Base-by-base conservation (phyloP, 495 filamentous ascomycete genomes). In the Aspergillus coremiiformis region DNA sequence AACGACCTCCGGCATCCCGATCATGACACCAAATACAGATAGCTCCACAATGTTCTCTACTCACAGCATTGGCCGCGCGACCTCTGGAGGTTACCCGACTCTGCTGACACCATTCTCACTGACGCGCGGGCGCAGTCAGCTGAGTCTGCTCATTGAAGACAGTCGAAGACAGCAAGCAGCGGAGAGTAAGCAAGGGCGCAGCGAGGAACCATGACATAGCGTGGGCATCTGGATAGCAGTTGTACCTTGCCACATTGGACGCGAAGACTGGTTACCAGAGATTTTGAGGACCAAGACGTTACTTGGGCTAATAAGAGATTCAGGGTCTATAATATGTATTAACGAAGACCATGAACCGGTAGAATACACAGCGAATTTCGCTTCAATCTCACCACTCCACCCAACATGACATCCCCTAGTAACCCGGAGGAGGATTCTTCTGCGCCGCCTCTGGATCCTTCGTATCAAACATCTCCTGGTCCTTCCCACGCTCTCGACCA, bases 91-190 rank as follows among this genome's bases (percentile, higher is more conserved):
- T 3, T 41, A 5, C 5, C 22, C 47, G 1, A n/a, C 37, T 22
- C 39, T 41, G 11, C 22, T 41, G 39, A 50, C 45, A n/a, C 30
- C 46, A n/a, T 46, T 55, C 22, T 55, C 53, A 0, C 2, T 45
- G 8, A 39, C 53, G 4, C 53, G 44, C 2, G 41, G 55, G 20
- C 57, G 53, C 1, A 55, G 61, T 20, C 53, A 57, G 43, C 46
- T 64, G 14, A 64, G 61, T 30, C 22, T 55, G 5, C 22, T 64
- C 44, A 49, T 64, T 19, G 58, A 58, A 27, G 49, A 55, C 24
- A 59, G 53, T 26, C 55, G 58, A 11, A 37, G 20, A 15, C 17
- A 37, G 26, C 29, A 33, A 33, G 29, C 24, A 26, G 47, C 21
- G 4, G 42, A 37, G 1, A 20, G 29, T 24, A 17, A 42, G 23